These are phyloP conservation scores for Clitopilus passeckerianus DNA, from an alignment of 768 basidiomycete species.

Conservation along the genomic window DNA sequence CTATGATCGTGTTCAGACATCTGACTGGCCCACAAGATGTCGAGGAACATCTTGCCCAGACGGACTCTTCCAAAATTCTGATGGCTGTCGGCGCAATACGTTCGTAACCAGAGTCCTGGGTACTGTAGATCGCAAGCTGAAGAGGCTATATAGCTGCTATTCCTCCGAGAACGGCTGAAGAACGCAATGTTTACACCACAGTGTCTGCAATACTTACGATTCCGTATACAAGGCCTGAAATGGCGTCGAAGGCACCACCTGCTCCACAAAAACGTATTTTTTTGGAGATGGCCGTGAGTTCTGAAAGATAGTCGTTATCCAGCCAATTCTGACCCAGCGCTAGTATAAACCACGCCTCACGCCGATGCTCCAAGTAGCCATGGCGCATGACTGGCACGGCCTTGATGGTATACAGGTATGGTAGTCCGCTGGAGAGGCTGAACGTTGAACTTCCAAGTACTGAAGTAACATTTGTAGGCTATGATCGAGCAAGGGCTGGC, in stretches of 20 bases:
- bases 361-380: slow-evolving; percentile 25
- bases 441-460: not conserved
- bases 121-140: not conserved
- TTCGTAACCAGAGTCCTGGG: slow-evolving; percentile 7
- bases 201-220: slow-evolving; percentile 23
- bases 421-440: not conserved
- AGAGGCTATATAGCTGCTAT: slow-evolving; percentile 14
- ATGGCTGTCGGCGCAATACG: slow-evolving; percentile 33
- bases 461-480: slow-evolving; percentile 14
- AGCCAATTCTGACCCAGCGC: not conserved
- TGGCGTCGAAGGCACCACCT: slow-evolving; percentile 14
- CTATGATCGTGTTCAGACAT: slow-evolving; percentile 20
- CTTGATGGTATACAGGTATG: slow-evolving; percentile 23
- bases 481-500: slow-evolving; percentile 33
- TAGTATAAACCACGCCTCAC: slow-evolving; percentile 27
- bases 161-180: slow-evolving; percentile 20
- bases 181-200: slow-evolving; percentile 28
- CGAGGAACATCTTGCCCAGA: slow-evolving; percentile 19
- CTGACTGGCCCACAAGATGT: slow-evolving; percentile 23
- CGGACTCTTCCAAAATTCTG: slow-evolving; percentile 16
- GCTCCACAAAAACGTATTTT: slow-evolving; percentile 23
- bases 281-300: slow-evolving; percentile 26
- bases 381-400: slow-evolving; percentile 27
- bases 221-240: slow-evolving; percentile 17
- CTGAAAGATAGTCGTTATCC: not conserved